Base-by-base conservation (phyloP, 2,329 filamentous ascomycete genomes). In the Tolypocladium capitatum region DNA sequence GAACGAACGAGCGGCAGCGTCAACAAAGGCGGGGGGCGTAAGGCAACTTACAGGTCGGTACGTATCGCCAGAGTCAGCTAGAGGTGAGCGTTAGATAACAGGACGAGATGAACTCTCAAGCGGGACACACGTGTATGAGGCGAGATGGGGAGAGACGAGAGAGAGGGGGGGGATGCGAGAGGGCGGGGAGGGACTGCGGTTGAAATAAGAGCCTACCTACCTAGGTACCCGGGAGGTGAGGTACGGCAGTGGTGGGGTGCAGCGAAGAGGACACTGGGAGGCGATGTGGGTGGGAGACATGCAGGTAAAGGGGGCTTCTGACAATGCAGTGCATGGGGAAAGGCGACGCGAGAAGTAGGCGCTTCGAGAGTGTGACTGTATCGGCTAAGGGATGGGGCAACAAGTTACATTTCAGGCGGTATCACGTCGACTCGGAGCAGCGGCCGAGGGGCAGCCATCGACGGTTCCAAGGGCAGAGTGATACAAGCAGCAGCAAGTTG, bases 31-130 rank as follows among this genome's bases (percentile, higher is more conserved):
- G 16, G 38, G 24, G 24, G 38, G 18, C 9, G 18, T 27, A 9
- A n/a, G 38, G 33, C 35, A 49, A 74, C 73, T 75, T 67, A 76
- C 76, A 60, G 76, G 74, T 64, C 76, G 75, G 65, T 80, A 80
- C 54, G 68, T 80, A 60, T 80, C 76, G 65, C 73, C 73, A 58
- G 74, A 72, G 59, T 80, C 76, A 63, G 76, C 76, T 80, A 65
- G 59, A 65, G 55, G 63, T 53, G 53, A 59, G 53, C 46, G 68
- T 71, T 68, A 74, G 68, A 70, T 62, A 53, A 50, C 51, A 49
- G 50, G 56, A 54, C 56, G 55, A 53, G 52, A 53, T 48, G 51
- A 52, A 53, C 51, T 51, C 53, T 50, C 46, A 48, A 52, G 8
- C 34, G 50, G 52, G 57, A 53, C 50, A 43, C 49, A 56, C 54